These are phyloP conservation scores for Solanum rostratum DNA, from an alignment of 257 asterid genomes.

Conservation along the genomic window DNA sequence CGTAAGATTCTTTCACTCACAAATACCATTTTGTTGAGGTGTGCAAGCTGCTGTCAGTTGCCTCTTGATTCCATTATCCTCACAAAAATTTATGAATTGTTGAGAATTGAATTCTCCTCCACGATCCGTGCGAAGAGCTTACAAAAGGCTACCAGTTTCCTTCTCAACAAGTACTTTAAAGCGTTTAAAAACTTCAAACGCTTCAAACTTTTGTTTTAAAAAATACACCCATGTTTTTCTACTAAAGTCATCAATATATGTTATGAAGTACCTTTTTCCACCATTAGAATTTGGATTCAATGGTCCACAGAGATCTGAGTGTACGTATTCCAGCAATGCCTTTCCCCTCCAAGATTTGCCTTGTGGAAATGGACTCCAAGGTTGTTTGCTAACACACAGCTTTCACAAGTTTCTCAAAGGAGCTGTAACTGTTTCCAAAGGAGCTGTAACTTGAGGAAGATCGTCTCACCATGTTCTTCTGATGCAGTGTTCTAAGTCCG, in stretches of 20 bases:
- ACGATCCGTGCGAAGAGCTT: not conserved
- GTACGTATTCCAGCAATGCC: not conserved
- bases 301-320: not conserved
- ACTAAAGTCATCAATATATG: not conserved
- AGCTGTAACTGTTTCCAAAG: no score
- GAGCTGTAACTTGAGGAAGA: not conserved
- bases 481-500: not conserved
- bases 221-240: not conserved
- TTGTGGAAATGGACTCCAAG: not conserved
- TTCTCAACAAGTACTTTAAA: not conserved
- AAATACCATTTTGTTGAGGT: not conserved
- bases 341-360: not conserved
- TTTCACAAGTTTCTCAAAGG: no score
- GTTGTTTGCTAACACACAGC: not conserved
- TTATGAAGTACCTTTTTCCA: not conserved
- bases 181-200: not conserved
- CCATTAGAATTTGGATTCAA: not conserved
- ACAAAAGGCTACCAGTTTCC: not conserved
- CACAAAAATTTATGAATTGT: no score
- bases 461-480: not conserved
- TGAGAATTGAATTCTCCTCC: not conserved
- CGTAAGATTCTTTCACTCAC: not conserved
- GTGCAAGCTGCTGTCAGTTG: not conserved
- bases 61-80: not conserved
- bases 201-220: not conserved